Base-by-base conservation (phyloP, 2,329 filamentous ascomycete species). In the Fusarium sambucinum region DNA sequence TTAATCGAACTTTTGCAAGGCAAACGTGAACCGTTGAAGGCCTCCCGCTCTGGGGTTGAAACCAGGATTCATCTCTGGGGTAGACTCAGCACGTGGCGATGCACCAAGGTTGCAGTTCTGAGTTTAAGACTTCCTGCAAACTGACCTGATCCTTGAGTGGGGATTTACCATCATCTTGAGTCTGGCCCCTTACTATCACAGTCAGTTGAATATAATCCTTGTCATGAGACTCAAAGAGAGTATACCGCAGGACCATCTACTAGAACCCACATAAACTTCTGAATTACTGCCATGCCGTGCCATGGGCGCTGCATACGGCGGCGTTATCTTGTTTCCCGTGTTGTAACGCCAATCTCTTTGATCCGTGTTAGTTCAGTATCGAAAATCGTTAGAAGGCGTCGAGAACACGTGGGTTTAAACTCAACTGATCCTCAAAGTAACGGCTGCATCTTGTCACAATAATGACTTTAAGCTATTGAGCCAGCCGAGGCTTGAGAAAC, bases 251-350 rank as follows among this genome's bases (percentile, higher is more conserved):
- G 37, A 13, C 51, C 50, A 41, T 81, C 77, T 23, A 84, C 82
- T 12, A 80, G 81, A 7, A 82, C 82, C 33, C 84, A 75, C 23
- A 84, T 67, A 3, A 83, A 82, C 65, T 83, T 84, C 5, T 71
- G 67, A 29, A 77, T 67, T 9, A 63, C 61, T 14, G 58, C 59
- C 59, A 77, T 71, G 25, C 71, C 72, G 33, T 63, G 33, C 29
- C 76, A 74, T 19, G 85, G 77, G 60, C 84, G 78, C 68, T 82
- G 76, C 6, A 76, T 69, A 55, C 76, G 76, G 19, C 71, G 71
- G 30, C 66, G 66, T 30, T 64, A 56, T 56, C 70, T 68, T 25
- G 72, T 75, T 16, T 30, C 63, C 63, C 42, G 70, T 63, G 48
- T 78, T n/a, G n/a, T n/a, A n/a, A n/a, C n/a, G n/a, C n/a, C n/a